These are phyloP conservation scores for Alternaria postmessia DNA, from an alignment of 2,329 filamentous ascomycete species.

Conservation along the genomic window DNA sequence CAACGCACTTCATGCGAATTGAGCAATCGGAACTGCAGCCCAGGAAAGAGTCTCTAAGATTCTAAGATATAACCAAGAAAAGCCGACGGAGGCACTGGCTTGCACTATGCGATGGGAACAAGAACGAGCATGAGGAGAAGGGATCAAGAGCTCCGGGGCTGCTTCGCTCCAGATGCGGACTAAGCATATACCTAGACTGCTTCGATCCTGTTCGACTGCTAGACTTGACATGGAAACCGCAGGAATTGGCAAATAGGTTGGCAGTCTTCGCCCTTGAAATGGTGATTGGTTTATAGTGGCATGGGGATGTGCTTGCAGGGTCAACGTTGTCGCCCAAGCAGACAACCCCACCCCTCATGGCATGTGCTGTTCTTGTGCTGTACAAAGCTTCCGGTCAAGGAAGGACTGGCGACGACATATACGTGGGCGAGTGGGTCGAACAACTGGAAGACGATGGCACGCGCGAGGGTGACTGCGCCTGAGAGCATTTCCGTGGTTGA, in stretches of 20 bases:
- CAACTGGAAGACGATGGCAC: slow-evolving; percentile 5
- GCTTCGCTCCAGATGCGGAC: neutral
- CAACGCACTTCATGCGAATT: neutral
- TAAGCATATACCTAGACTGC: neutral
- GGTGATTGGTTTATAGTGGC: neutral
- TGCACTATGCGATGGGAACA: neutral
- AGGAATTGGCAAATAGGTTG: neutral
- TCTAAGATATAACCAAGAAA: neutral
- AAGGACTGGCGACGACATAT: slow-evolving; percentile 1
- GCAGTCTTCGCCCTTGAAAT: neutral
- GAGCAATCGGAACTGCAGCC: neutral
- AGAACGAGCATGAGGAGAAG: neutral
- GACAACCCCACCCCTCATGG: slow-evolving; percentile 3
- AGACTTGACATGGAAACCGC: neutral
- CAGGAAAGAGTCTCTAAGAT: neutral
- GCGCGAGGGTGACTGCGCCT: neutral
- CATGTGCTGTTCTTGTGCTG: slow-evolving; percentile 18
- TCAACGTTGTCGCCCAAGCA: slow-evolving; percentile 1
- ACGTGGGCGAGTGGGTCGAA: slow-evolving; percentile 10
- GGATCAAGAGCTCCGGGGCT: neutral
- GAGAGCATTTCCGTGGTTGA: neutral
- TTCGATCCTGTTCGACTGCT: neutral
- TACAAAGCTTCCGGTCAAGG: slow-evolving; percentile 7
- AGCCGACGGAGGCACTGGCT: neutral
- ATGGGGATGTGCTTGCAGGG: neutral